Evolutionary conservation across 768 basidiomycete species (phyloP).

Genomic region (Plicaturopsis crispa): DNA sequence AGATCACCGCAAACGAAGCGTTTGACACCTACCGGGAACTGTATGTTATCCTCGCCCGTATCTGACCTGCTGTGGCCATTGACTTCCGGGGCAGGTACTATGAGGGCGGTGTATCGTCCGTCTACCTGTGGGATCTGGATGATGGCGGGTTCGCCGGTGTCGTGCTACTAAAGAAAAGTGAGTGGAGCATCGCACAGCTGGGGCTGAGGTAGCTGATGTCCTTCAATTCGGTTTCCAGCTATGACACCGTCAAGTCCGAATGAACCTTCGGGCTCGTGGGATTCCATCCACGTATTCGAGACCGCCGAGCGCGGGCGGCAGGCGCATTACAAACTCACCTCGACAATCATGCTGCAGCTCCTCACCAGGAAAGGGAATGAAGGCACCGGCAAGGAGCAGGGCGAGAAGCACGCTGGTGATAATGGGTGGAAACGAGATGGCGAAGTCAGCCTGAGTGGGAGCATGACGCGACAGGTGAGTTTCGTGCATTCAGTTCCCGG

Average conservation of each 20-base stretch:
- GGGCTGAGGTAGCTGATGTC: too few relatives aligned
- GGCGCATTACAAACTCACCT: constrained; percentile 95
- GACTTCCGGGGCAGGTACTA: constrained; percentile 61
- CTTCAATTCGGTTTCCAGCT: too few relatives aligned
- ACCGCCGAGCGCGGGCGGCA: constrained; percentile 84
- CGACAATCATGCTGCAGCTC: constrained; percentile 93
- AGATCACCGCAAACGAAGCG: constrained; percentile 90
- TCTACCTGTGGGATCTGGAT: constrained; percentile 97
- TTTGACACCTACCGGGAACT: constrained; percentile 97
- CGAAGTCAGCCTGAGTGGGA: constrained; percentile 82
- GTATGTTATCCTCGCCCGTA: constrained; percentile 31
- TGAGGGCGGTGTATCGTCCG: constrained; percentile 95
- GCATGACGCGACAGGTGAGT: constrained; percentile 93
- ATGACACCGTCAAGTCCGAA: constrained; percentile 47
- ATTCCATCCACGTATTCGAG: constrained; percentile 98
- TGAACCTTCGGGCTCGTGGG: constrained; percentile 87
- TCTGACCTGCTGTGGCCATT: neutral
- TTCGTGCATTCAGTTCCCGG: neutral
- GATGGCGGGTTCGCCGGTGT: constrained; percentile 97
- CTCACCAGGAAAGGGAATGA: constrained; percentile 37
- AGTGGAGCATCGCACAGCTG: constrained; percentile 14
- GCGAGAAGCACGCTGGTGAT: constrained; percentile 30
- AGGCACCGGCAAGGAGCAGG: constrained; percentile 23
- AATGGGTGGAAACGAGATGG: constrained; percentile 58
- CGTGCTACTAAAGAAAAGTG: constrained; percentile 92